phyloP scores from a whole-genome alignment of 202 grass and related monocot species.

The Tripidium arundinaceum region DNA sequence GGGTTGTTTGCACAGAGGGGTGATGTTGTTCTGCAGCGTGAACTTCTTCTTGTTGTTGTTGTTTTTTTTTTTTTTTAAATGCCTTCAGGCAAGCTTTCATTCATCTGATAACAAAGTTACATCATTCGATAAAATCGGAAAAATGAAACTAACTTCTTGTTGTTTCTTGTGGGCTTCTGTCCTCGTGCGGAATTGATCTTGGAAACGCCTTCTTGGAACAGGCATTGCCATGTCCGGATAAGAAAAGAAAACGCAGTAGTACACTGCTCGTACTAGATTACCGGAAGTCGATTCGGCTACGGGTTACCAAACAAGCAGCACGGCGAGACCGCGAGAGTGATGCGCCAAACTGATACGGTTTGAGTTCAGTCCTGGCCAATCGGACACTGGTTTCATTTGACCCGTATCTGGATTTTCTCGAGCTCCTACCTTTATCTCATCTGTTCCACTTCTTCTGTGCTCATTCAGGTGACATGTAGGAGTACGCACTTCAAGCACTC shows the following conservation, averaged over 20 bases:
- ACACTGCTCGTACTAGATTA: neutral
- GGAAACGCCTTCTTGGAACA: slow-evolving; percentile 1
- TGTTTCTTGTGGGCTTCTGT: neutral
- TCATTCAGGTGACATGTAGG: neutral
- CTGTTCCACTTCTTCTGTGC: neutral
- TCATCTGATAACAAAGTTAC: too few species aligned
- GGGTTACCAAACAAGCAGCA: neutral
- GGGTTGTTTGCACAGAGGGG: neutral
- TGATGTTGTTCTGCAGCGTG: neutral
- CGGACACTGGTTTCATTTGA: neutral
- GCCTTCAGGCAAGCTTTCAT: too few species aligned
- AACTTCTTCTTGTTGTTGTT: too few species aligned
- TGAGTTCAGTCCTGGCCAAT: neutral
- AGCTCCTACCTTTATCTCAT: neutral
- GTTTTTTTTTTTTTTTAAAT: too few species aligned
- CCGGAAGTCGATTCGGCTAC: neutral
- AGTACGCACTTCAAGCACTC: neutral
- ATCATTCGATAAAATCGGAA: too few species aligned
- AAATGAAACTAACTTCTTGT: too few species aligned
- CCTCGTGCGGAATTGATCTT: neutral
- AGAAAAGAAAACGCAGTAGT: neutral
- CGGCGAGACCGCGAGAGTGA: neutral
- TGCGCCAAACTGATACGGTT: neutral
- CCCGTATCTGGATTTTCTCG: neutral
- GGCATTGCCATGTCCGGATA: neutral